These are phyloP conservation scores for Fusarium protoensiforme DNA, from an alignment of 2,329 filamentous ascomycete species.

Conservation along the genomic window DNA sequence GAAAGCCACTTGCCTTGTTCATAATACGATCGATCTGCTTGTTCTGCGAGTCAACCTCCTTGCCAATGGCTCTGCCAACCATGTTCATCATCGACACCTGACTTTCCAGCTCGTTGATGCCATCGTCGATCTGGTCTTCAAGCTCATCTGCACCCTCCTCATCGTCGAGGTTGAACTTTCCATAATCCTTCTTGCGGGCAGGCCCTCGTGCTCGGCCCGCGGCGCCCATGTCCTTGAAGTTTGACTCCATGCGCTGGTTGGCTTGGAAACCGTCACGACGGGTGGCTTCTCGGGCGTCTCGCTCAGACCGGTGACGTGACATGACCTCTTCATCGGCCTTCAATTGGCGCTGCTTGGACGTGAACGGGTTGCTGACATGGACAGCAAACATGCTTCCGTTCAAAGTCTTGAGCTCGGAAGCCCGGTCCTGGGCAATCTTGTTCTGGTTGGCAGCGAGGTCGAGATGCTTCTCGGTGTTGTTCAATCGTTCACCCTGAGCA, in stretches of 20 bases:
- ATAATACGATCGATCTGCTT: slow-evolving; percentile 79
- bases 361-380: slow-evolving; percentile 82
- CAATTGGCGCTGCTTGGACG: slow-evolving; percentile 71
- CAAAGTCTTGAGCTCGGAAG: slow-evolving; percentile 83
- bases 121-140: slow-evolving; percentile 66
- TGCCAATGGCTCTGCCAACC: slow-evolving; percentile 78
- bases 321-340: slow-evolving; percentile 76
- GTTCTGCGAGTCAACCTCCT: slow-evolving; percentile 83
- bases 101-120: slow-evolving; percentile 72
- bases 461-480: slow-evolving; percentile 85
- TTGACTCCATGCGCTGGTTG: slow-evolving; percentile 65
- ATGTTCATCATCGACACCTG: slow-evolving; percentile 79
- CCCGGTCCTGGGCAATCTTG: slow-evolving; percentile 80
- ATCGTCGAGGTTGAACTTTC: slow-evolving; percentile 83
- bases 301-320: slow-evolving; percentile 74
- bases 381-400: slow-evolving; percentile 94
- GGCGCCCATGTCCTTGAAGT: slow-evolving; percentile 55
- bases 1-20: slow-evolving; percentile 69
- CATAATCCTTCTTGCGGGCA: slow-evolving; percentile 54
- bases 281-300: slow-evolving; percentile 72
- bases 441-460: slow-evolving; percentile 83
- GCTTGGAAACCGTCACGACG: slow-evolving; percentile 62
- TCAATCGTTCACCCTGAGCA: slow-evolving; percentile 81
- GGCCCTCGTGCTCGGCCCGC: slow-evolving; percentile 44
- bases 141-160: slow-evolving; percentile 65